A percentile compares a stretch with the other conserved stretches of the same genome.
Conservation (phyloP, 2,329 filamentous ascomycete genomes). For the Teratosphaeria zuluensis region DNA sequence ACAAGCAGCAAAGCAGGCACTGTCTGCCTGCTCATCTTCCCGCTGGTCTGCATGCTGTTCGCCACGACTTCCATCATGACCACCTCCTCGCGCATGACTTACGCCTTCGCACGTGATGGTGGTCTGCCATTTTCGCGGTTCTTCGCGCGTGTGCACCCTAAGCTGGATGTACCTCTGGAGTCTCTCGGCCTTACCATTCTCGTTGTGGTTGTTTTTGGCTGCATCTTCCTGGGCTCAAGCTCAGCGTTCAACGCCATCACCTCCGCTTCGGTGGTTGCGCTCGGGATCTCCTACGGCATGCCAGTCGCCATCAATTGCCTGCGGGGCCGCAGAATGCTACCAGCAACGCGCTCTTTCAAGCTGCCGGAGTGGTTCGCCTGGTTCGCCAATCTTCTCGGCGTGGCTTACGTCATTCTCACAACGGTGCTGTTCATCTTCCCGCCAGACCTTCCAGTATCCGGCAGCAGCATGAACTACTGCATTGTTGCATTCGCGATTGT, state of each 20-base stretch:
- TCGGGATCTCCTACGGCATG: constrained; percentile 65
- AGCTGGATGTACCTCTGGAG: constrained; percentile 26
- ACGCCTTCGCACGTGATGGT: constrained; percentile 28
- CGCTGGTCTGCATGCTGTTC: constrained; percentile 26
- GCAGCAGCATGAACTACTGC: constrained; percentile 59
- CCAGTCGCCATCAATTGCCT: constrained; percentile 61
- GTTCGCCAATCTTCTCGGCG: constrained; percentile 50
- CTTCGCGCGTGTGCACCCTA: constrained; percentile 26
- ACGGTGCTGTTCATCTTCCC: constrained; percentile 69
- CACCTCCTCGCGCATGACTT: constrained; percentile 28
- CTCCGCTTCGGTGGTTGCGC: constrained; percentile 53
- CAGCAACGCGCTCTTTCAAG: constrained; percentile 45
- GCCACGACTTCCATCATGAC: constrained; percentile 28
- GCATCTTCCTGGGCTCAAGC: constrained; percentile 28
- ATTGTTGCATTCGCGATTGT: constrained; percentile 50
- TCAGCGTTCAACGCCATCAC: constrained; percentile 30
- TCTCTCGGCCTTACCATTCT: constrained; percentile 22
- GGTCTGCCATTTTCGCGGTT: constrained; percentile 26
- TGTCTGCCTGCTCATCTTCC: constrained; percentile 28
- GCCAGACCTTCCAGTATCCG: constrained; percentile 53
- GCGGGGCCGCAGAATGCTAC: constrained; percentile 56
- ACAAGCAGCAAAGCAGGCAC: constrained; percentile 25
- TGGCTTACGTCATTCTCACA: constrained; percentile 59
- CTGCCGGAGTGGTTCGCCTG: constrained; percentile 48
- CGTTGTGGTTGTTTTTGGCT: constrained; percentile 26